Base-by-base conservation (phyloP, 2,329 filamentous ascomycete species). In the Beauveria asiatica region DNA sequence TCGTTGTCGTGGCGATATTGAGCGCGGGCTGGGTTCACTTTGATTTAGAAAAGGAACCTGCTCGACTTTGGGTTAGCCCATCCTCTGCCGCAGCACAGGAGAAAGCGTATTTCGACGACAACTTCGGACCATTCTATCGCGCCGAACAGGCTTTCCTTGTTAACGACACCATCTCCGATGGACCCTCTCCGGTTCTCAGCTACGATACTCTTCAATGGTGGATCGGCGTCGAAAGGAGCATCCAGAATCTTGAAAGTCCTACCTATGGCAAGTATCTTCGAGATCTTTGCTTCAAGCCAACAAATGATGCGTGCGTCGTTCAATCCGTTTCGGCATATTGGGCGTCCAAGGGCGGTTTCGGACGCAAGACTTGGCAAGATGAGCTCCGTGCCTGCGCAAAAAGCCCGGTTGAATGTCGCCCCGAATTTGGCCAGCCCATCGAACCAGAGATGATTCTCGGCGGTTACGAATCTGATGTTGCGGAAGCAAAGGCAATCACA, bases 51-150 rank as follows among this genome's bases (percentile, higher is more conserved):
- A 89, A 81, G 23, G 89, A 97, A 63, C 94, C 94, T 6, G 94
- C 95, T 11, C 86, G 89, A 52, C 78, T 99, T 9, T 99, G 94
- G 94, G 94, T 99, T n/a, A 92, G 93, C 67, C 94, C 94, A 8
- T 88, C 89, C 9, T 97, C 94, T 4, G 84, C 86, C 53, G 93
- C 95, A 21, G 94, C 94, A 0, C 83, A 91, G 70, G 93, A 99
- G 71, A 99, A 99, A 76, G 82, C 83, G 1, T 99, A 95, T 70
- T 99, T 97, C 65, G 95, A 99, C 70, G 73, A 83, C 41, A 92
- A 91, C 67, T 99, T 99, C 70, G 95, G 94, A 0, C 92, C 93
- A 0, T 99, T 99, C 70, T 99, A 94, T 74, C 89, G 94, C 45
- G 89, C 92, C 0, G 90, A 99, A 72, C 94, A 99, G 74, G 84